phyloP scores from a whole-genome alignment of 2,329 filamentous ascomycete genomes.

The Tolypocladium guangdongense region DNA sequence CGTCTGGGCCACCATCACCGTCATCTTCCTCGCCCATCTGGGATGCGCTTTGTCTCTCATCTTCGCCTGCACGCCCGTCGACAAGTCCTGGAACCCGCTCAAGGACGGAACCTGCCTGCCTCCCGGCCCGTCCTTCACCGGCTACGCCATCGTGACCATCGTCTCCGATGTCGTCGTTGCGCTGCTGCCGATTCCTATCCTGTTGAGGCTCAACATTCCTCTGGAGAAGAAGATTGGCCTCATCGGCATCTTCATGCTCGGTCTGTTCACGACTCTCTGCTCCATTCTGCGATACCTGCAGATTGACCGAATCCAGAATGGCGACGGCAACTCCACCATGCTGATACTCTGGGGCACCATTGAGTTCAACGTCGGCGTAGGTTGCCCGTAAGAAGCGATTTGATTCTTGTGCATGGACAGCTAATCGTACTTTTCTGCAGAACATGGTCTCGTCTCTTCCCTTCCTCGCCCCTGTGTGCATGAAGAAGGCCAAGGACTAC shows the following conservation, averaged over 20 bases:
- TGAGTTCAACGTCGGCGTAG: constrained; percentile 46
- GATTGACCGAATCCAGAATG: constrained; percentile 36
- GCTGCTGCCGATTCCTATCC: constrained; percentile 37
- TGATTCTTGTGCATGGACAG: background rate
- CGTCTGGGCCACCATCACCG: constrained; percentile 31
- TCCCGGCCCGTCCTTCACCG: constrained; percentile 37
- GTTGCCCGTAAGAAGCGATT: constrained; percentile 7
- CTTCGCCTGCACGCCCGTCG: constrained; percentile 37
- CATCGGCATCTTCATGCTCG: constrained; percentile 39
- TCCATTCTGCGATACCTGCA: constrained; percentile 41
- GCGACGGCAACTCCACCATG: constrained; percentile 44
- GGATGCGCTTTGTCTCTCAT: constrained; percentile 37
- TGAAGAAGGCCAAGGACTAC: constrained; percentile 31
- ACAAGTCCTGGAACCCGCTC: constrained; percentile 33
- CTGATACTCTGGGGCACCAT: constrained; percentile 45
- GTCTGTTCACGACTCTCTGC: constrained; percentile 43
- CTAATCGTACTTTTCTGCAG: constrained; percentile 11
- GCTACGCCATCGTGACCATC: constrained; percentile 40
- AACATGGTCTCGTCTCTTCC: constrained; percentile 36
- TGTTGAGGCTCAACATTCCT: constrained; percentile 37
- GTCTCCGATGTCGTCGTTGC: constrained; percentile 38
- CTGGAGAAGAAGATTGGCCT: constrained; percentile 37
- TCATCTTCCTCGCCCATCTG: constrained; percentile 35
- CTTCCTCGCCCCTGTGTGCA: constrained; percentile 31
- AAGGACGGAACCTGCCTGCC: constrained; percentile 32